Evolutionary conservation across 2,329 filamentous ascomycete genomes (phyloP), one percentile per base, ranked within the genome.

Genomic region (Xylaria sp.): DNA sequence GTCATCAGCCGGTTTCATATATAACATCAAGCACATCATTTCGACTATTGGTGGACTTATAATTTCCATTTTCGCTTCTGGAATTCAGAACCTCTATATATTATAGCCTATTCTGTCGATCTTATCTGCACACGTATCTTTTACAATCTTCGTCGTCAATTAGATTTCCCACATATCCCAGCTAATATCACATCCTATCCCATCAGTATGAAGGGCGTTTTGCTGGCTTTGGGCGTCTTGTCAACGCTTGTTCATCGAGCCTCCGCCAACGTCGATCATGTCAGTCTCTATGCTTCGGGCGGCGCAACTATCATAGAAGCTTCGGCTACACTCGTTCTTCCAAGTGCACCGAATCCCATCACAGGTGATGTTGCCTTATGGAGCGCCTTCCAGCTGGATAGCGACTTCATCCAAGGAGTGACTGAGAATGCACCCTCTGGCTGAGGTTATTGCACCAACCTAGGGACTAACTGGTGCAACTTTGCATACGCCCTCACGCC

Each of bases 381-480:
- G 66, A 67, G 60, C 18, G 61, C 52, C 23, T 55, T 67, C 18
- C 60, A 59, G 28, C 55, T 67, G 1, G 66, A 67, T 7, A 59
- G 13, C 20, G 66, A 67, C 61, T 67, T 67, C 23, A 39, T 67
- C 9, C 61, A 67, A 20, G 66, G 66, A 10, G 61, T 64, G 10
- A 31, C 66, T 7, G 55, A 67, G 66, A 67, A 67, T 28, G 52
- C 66, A 1, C 66, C 66, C 39, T 48, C 46, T 52, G 60, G 66
- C 13, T n/a, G 52, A 25, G 66, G 60, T 18, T 67, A 67, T 46
- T 67, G 65, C 20, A 46, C 48, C 48, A 62, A 46, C 20, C 55
- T 64, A 25, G 59, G 54, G n/a, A 39, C 55, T 28, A 67, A 67
- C n/a, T 67, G 61, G 66, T 67, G 66, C 18, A 67, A 67, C 49